phyloP scores from a whole-genome alignment of 257 asterid species.

The Scutellaria barbata region DNA sequence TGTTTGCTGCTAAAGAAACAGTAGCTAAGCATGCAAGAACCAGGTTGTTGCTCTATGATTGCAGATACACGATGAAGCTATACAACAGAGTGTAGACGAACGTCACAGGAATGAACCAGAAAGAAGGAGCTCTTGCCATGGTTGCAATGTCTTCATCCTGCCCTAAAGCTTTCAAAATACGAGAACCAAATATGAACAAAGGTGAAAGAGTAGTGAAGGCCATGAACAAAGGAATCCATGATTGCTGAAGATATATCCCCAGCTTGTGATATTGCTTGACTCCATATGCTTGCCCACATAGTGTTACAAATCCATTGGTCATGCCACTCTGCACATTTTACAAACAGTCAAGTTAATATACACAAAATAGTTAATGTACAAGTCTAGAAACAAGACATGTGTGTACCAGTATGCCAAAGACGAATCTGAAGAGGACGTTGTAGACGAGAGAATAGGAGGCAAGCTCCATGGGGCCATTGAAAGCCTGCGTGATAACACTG shows the following conservation, averaged over 20 bases:
- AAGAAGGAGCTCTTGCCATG: slow-evolving; percentile 47
- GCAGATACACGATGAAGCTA: slow-evolving; percentile 65
- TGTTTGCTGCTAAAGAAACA: slow-evolving; percentile 44
- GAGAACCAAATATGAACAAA: slow-evolving; percentile 48
- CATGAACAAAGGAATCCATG: slow-evolving; percentile 54
- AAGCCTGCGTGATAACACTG: slow-evolving; percentile 57
- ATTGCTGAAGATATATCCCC: slow-evolving; percentile 71
- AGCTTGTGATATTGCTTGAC: slow-evolving; percentile 69
- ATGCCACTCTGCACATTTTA: slow-evolving; percentile 49
- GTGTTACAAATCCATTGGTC: slow-evolving; percentile 70
- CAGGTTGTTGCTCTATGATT: slow-evolving; percentile 71
- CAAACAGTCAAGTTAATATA: no score
- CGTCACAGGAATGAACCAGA: slow-evolving; percentile 59
- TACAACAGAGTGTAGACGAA: slow-evolving; percentile 48
- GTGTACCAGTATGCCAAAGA: slow-evolving; percentile 38
- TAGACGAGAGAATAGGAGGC: slow-evolving; percentile 56
- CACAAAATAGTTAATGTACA: no score
- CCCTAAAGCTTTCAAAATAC: slow-evolving; percentile 61
- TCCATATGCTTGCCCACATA: slow-evolving; percentile 76
- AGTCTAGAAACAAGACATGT: no score
- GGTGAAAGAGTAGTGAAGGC: slow-evolving; percentile 37
- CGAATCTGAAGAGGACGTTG: slow-evolving; percentile 52
- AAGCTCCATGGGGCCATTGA: slow-evolving; percentile 55
- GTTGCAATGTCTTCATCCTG: slow-evolving; percentile 54
- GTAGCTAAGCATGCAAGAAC: slow-evolving; percentile 57